These are phyloP conservation scores for Fraxinus sp. DNA, from an alignment of 305 asterid genomes.

Conservation along the genomic window DNA sequence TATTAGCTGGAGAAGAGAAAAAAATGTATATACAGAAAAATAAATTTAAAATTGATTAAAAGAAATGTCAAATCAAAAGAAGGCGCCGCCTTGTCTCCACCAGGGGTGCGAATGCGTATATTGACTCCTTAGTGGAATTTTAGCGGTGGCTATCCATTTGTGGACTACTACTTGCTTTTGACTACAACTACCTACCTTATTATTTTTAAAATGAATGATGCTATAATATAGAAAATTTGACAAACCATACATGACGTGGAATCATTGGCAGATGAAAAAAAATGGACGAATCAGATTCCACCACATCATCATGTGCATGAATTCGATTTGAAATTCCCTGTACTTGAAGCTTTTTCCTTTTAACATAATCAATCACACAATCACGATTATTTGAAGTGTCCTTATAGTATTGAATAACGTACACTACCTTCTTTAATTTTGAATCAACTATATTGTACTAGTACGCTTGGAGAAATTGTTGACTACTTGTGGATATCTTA, in stretches of 20 bases:
- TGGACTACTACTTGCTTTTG: not conserved
- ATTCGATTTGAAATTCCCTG: too few relatives aligned
- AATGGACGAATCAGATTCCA: too few relatives aligned
- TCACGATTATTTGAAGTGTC: not conserved
- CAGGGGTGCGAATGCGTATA: not conserved
- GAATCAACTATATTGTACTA: too few relatives aligned
- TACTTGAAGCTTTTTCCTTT: not conserved
- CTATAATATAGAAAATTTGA: too few relatives aligned
- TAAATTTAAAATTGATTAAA: not conserved
- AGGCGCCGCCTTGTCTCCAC: not conserved
- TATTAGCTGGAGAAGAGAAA: not conserved
- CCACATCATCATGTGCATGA: too few relatives aligned
- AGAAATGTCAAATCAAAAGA: not conserved
- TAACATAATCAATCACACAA: not conserved
- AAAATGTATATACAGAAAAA: not conserved
- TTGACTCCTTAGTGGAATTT: not conserved
- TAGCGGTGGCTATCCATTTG: not conserved
- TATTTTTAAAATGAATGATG: too few relatives aligned
- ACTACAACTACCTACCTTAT: not conserved
- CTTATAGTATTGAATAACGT: too few relatives aligned
- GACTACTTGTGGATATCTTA: not conserved
- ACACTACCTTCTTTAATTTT: too few relatives aligned
- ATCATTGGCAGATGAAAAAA: too few relatives aligned
- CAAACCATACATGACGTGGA: too few relatives aligned
- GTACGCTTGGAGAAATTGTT: not conserved